These are phyloP conservation scores for Zychaea mexicana DNA, from an alignment of 371 early-diverging fungal genomes.

Conservation along the genomic window DNA sequence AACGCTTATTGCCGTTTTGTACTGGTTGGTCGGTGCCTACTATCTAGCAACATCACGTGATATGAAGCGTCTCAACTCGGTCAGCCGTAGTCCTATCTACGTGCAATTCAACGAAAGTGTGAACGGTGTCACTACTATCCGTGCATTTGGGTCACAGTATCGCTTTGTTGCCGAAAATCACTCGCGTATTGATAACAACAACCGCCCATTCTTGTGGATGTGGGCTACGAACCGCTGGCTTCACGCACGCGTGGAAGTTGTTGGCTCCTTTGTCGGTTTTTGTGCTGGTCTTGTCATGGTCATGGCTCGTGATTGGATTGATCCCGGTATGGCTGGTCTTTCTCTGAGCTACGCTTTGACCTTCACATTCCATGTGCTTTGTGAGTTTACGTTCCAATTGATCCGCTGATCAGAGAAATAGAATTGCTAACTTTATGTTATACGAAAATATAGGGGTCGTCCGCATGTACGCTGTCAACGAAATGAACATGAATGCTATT, in stretches of 20 bases:
- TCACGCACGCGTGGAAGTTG: slow-evolving; percentile 76
- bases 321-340: slow-evolving; percentile 81
- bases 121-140: slow-evolving; percentile 77
- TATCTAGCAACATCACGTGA: slow-evolving; percentile 81
- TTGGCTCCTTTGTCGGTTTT: slow-evolving; percentile 75
- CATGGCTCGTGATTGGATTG: slow-evolving; percentile 51
- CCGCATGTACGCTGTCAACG: slow-evolving; percentile 77
- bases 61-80: slow-evolving; percentile 87
- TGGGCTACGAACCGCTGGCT: slow-evolving; percentile 94
- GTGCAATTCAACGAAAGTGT: slow-evolving; percentile 77
- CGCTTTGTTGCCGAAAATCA: slow-evolving; percentile 64
- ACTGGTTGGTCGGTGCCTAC: slow-evolving; percentile 54
- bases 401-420: too few relatives aligned
- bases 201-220: slow-evolving; percentile 80
- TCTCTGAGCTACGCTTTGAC: slow-evolving; percentile 74
- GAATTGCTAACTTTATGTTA: too few relatives aligned
- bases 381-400: too few relatives aligned
- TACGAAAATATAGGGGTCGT: too few relatives aligned
- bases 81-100: slow-evolving; percentile 80
- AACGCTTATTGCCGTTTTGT: slow-evolving; percentile 48
- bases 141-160: slow-evolving; percentile 71
- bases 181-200: slow-evolving; percentile 64
- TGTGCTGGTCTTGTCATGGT: slow-evolving; percentile 65
- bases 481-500: slow-evolving; percentile 78
- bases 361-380: slow-evolving; percentile 72